Conservation (phyloP, 768 basidiomycete species). For the Tulasnella sp. region DNA sequence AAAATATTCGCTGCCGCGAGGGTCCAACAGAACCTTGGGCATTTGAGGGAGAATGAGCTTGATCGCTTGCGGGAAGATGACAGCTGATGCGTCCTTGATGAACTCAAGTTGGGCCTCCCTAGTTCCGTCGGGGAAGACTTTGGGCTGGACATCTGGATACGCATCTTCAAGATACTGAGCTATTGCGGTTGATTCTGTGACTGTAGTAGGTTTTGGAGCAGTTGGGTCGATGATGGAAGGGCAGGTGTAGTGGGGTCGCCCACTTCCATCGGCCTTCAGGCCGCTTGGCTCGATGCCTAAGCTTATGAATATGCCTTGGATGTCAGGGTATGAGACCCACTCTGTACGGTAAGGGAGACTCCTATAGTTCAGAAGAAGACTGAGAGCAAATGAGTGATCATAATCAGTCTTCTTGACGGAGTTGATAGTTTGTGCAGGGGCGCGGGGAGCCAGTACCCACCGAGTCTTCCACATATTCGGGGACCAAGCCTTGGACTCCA, state of each 20-base stretch:
- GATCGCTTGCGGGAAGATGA: not conserved
- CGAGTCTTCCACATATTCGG: constrained; percentile 27
- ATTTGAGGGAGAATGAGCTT: constrained; percentile 62
- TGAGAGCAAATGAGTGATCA: not conserved
- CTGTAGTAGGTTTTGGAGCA: not conserved
- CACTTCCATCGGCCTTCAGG: constrained; percentile 3
- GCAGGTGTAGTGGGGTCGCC: constrained; percentile 53
- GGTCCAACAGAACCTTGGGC: constrained; percentile 5
- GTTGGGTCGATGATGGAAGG: constrained; percentile 55
- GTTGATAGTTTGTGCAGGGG: too few relatives aligned
- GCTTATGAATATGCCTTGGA: constrained; percentile 31
- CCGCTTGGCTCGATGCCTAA: constrained; percentile 29
- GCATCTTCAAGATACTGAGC: constrained; percentile 67
- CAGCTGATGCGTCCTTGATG: constrained; percentile 47
- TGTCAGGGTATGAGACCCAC: constrained; percentile 33
- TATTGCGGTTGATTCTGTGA: constrained; percentile 60
- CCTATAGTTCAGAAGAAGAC: constrained; percentile 26
- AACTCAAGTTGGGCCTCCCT: constrained; percentile 65
- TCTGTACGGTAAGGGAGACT: constrained; percentile 26
- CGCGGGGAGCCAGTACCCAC: not conserved
- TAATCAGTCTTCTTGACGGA: too few relatives aligned
- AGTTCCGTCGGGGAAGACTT: constrained; percentile 67
- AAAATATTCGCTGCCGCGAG: constrained; percentile 14
- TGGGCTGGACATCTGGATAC: constrained; percentile 51
- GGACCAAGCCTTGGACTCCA: constrained; percentile 10